A percentile compares a stretch with the other conserved stretches of the same genome.
Conservation (phyloP, 176 grass and related monocot genomes). For the Chloris gayana region DNA sequence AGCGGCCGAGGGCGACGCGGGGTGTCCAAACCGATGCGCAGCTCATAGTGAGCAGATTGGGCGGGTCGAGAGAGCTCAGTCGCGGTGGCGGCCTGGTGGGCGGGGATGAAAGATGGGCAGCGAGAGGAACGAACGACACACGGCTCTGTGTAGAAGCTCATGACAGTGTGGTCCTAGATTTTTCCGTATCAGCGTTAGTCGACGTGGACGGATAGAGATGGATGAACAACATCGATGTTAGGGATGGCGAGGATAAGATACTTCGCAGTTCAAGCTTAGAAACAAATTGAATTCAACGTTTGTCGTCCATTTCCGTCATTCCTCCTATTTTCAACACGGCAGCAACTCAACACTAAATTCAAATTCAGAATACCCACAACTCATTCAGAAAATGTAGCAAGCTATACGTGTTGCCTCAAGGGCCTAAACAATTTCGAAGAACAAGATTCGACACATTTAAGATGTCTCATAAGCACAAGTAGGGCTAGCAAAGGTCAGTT, state of each 20-base stretch:
- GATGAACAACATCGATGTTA: too few relatives aligned
- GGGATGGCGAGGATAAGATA: too few relatives aligned
- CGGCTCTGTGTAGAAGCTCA: not conserved
- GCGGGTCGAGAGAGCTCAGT: not conserved
- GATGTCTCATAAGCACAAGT: not conserved
- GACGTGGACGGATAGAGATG: too few relatives aligned
- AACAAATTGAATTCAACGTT: not conserved
- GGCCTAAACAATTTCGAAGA: not conserved
- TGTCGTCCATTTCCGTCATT: not conserved
- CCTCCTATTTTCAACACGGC: not conserved
- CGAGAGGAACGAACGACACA: not conserved
- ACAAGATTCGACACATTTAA: not conserved
- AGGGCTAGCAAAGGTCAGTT: not conserved
- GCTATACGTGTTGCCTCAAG: too few relatives aligned
- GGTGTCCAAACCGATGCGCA: conserved; percentile 34
- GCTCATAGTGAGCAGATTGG: conserved; percentile 31
- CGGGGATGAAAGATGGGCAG: not conserved
- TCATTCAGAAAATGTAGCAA: not conserved
- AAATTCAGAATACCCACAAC: not conserved
- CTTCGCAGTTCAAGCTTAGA: too few relatives aligned
- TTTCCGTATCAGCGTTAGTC: too few relatives aligned
- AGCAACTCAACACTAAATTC: not conserved
- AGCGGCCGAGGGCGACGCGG: conserved; percentile 5
- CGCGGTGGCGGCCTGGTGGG: not conserved
- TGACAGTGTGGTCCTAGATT: not conserved